phyloP scores from a whole-genome alignment of 352 stramenopile species.

The Pythium utonaiense region DNA sequence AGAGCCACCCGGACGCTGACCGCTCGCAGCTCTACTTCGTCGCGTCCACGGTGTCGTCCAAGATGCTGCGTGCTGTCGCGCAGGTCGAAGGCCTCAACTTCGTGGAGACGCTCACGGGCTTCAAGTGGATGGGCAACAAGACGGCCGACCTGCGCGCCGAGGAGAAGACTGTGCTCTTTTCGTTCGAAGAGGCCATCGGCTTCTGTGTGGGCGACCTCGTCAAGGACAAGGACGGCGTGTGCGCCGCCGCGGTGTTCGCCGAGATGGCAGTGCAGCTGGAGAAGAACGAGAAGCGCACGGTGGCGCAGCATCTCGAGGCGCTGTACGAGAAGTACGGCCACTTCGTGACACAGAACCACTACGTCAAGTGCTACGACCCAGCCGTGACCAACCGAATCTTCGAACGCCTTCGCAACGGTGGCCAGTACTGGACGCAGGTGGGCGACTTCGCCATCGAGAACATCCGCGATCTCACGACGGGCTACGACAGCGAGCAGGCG shows the following conservation, averaged over 20 bases:
- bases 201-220: conserved; percentile 97
- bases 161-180: conserved; percentile 93
- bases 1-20: conserved; percentile 49
- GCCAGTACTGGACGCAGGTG: conserved; percentile 81
- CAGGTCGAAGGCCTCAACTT: conserved; percentile 92
- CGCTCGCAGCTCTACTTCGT: conserved; percentile 86
- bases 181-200: conserved; percentile 98
- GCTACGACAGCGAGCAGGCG: conserved; percentile 79
- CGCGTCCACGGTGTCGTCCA: conserved; percentile 95
- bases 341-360: conserved; percentile 97
- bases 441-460: conserved; percentile 76
- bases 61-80: conserved; percentile 94
- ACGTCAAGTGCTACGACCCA: conserved; percentile 95
- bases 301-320: conserved; percentile 73
- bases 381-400: conserved; percentile 89
- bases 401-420: conserved; percentile 86
- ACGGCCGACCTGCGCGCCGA: conserved; percentile 67
- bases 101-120: conserved; percentile 97
- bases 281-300: conserved; percentile 45
- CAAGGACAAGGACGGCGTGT: conserved; percentile 98
- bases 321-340: conserved; percentile 95
- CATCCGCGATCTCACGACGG: conserved; percentile 88
- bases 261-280: conserved; percentile 87
- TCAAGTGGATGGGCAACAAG: conserved; percentile 98
- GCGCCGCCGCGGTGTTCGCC: conserved; percentile 86